Evolutionary conservation across 208 protist genomes (phyloP).

Genomic region (Wallacemonas collosoma): DNA sequence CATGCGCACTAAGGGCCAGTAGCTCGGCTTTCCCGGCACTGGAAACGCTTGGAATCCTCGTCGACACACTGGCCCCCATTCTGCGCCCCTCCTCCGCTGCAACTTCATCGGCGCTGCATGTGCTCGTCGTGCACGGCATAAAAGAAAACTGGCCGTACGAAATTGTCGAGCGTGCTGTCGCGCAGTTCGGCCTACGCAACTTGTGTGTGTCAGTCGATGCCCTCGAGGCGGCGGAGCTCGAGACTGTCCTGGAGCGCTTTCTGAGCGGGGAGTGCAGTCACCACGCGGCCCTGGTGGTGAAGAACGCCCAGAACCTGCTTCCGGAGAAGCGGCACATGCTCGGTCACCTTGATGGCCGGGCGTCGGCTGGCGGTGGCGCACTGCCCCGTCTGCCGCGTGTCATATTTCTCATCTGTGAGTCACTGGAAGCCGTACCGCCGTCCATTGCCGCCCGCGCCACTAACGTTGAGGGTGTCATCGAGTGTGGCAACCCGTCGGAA

Average conservation of each 20-base stretch:
- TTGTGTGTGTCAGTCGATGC: conserved; percentile 47
- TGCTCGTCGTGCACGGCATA: conserved; percentile 72
- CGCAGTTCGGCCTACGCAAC: conserved; percentile 38
- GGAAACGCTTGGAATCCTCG: neutral
- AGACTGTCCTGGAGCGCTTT: conserved; percentile 38
- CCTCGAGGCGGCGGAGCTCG: conserved; percentile 41
- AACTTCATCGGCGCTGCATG: neutral
- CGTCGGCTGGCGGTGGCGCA: neutral
- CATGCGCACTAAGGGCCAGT: neutral
- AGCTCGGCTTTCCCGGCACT: neutral
- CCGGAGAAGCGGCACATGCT: conserved; percentile 45
- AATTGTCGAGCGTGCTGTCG: conserved; percentile 45
- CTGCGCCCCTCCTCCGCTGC: neutral
- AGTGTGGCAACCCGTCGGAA: conserved; percentile 74
- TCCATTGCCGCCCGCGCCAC: conserved; percentile 65
- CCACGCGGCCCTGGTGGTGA: conserved; percentile 50
- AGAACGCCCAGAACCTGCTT: conserved; percentile 56
- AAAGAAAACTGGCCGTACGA: conserved; percentile 64
- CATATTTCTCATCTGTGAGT: conserved; percentile 72
- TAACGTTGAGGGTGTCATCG: conserved; percentile 66
- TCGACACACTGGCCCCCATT: neutral
- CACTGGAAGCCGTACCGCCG: conserved; percentile 64
- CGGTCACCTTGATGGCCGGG: conserved; percentile 33
- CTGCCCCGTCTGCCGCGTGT: conserved; percentile 25
- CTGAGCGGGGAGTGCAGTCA: conserved; percentile 20